Conservation (phyloP, 495 filamentous ascomycete species). For the Lasiosphaeriaceae sp. region DNA sequence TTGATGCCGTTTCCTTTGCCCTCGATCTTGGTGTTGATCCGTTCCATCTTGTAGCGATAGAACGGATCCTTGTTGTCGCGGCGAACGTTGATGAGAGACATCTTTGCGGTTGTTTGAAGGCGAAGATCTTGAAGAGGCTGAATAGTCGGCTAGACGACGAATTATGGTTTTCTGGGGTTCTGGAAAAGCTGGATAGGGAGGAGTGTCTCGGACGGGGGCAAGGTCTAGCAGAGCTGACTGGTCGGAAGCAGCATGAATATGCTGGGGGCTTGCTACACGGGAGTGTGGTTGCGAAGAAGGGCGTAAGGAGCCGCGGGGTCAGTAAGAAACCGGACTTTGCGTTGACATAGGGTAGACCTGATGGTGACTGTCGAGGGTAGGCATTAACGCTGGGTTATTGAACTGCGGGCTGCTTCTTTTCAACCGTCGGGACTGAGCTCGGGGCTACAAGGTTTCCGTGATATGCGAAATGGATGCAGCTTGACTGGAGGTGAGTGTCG, state of each 20-base stretch:
- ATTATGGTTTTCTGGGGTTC: constrained; percentile 1
- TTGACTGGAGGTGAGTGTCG: constrained; percentile 82
- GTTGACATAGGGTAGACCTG: constrained; percentile 49
- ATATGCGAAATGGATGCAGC: constrained; percentile 91
- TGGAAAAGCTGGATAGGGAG: background rate
- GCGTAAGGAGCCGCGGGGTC: constrained; percentile 37
- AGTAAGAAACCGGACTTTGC: constrained; percentile 43
- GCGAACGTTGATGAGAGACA: constrained; percentile 88
- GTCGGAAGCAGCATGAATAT: constrained; percentile 13
- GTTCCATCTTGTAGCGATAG: constrained; percentile 99
- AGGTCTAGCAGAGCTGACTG: constrained; percentile 23
- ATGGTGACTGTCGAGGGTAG: constrained; percentile 41
- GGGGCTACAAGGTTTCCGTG: constrained; percentile 82
- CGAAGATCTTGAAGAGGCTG: constrained; percentile 14
- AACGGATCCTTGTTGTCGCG: constrained; percentile 97
- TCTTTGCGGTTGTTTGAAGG: constrained; percentile 40
- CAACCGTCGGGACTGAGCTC: constrained; percentile 84
- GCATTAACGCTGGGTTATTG: constrained; percentile 50
- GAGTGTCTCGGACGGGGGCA: background rate
- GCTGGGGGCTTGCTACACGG: constrained; percentile 8
- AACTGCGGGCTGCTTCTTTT: constrained; percentile 33
- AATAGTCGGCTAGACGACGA: constrained; percentile 10
- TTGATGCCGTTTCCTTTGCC: constrained; percentile 99
- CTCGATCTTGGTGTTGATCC: constrained; percentile 96
- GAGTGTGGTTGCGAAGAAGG: background rate